phyloP scores from a whole-genome alignment of 345 rosid genomes.

The Murraya koenigii region DNA sequence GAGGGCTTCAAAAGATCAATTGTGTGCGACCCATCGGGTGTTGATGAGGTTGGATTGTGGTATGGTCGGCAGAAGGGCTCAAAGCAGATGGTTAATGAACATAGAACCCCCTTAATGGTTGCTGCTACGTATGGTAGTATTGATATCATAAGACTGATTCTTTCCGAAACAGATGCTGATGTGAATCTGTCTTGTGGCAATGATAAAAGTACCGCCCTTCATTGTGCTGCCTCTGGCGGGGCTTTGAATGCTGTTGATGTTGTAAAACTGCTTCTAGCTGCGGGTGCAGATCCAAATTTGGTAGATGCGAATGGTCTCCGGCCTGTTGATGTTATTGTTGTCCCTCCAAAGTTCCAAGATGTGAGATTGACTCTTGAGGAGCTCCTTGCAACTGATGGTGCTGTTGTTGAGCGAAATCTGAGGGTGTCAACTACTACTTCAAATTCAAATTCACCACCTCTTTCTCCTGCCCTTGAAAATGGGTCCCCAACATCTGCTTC shows the following conservation, averaged over 20 bases:
- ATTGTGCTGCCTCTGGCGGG: slow-evolving; percentile 95
- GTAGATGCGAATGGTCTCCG: slow-evolving; percentile 59
- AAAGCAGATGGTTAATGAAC: slow-evolving; percentile 76
- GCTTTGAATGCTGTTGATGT: slow-evolving; percentile 71
- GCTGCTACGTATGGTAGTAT: slow-evolving; percentile 87
- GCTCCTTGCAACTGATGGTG: slow-evolving; percentile 61
- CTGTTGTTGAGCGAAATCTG: slow-evolving; percentile 38
- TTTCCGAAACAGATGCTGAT: slow-evolving; percentile 67
- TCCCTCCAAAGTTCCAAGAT: slow-evolving; percentile 65
- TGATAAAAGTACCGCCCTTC: slow-evolving; percentile 81
- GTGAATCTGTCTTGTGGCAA: slow-evolving; percentile 65
- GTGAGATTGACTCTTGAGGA: slow-evolving; percentile 59
- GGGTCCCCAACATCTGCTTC: slow-evolving; percentile 51
- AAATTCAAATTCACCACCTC: slow-evolving; percentile 52
- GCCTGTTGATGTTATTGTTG: slow-evolving; percentile 81
- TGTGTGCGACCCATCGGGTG: slow-evolving; percentile 58
- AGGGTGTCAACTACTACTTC: slow-evolving; percentile 42
- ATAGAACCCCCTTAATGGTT: slow-evolving; percentile 89
- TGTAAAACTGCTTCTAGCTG: slow-evolving; percentile 70
- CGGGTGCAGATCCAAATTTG: slow-evolving; percentile 74
- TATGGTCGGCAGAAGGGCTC: slow-evolving; percentile 86
- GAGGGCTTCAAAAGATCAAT: slow-evolving; percentile 58
- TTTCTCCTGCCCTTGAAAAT: slow-evolving; percentile 57
- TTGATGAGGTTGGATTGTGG: slow-evolving; percentile 82
- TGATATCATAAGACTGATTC: slow-evolving; percentile 68